phyloP scores from a whole-genome alignment of 352 stramenopile species.

The Globisporangium viniferum region DNA sequence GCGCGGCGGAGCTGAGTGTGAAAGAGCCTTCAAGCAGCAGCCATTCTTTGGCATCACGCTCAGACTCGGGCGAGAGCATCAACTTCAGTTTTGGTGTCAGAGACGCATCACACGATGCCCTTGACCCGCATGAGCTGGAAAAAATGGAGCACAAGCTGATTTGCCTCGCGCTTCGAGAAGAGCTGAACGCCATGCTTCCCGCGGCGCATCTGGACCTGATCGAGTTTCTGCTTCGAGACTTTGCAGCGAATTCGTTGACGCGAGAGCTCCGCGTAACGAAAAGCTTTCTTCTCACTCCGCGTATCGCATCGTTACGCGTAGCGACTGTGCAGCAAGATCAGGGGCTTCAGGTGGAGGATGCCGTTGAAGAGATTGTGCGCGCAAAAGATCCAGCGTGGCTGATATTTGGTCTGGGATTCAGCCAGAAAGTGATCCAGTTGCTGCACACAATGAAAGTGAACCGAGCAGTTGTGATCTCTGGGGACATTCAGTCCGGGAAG shows the following conservation, averaged over 20 bases:
- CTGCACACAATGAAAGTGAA: conserved; percentile 30
- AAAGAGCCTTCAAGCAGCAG: neutral
- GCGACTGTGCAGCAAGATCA: neutral
- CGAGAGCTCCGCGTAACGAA: conserved; percentile 25
- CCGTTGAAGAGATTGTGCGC: conserved; percentile 25
- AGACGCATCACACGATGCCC: neutral
- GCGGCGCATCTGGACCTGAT: conserved; percentile 25
- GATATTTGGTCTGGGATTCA: conserved; percentile 29
- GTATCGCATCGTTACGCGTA: neutral
- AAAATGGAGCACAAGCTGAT: conserved; percentile 39
- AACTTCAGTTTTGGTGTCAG: neutral
- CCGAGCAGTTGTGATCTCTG: conserved; percentile 36
- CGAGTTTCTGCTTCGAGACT: conserved; percentile 45
- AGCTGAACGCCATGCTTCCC: conserved; percentile 21
- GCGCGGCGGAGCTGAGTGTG: conserved; percentile 23
- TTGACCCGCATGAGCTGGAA: conserved; percentile 24
- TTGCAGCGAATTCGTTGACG: conserved; percentile 20
- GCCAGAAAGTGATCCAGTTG: conserved; percentile 43
- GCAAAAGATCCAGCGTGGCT: conserved; percentile 24
- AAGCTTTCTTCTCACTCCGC: conserved; percentile 14
- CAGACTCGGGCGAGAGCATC: neutral
- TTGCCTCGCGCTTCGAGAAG: conserved; percentile 37
- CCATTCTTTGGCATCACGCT: neutral
- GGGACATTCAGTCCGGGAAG: conserved; percentile 46
- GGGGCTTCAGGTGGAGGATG: conserved; percentile 24